A percentile compares a stretch with the other conserved stretches of the same genome.
phyloP scores from a whole-genome alignment of 2,329 filamentous ascomycete genomes.

The Cladosporium cucumerinum region DNA sequence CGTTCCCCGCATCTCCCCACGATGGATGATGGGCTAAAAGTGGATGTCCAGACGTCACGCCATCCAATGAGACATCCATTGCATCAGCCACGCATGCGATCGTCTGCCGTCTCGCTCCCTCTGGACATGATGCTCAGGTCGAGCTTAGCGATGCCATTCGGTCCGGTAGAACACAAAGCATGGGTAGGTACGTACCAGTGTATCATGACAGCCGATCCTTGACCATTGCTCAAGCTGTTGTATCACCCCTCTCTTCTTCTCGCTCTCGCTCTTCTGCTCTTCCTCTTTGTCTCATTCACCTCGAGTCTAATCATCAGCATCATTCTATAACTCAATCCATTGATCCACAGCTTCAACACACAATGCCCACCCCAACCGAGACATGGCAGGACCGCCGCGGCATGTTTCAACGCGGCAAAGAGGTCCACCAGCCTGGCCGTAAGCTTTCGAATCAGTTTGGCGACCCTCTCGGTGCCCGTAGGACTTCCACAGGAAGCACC shows the following conservation, averaged over 20 bases:
- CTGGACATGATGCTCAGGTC: neutral
- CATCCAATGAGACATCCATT: neutral
- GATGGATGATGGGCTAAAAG: neutral
- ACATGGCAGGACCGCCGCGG: constrained; percentile 33
- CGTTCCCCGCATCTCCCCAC: constrained; percentile 9
- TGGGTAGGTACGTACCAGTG: constrained; percentile 3
- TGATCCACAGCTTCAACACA: neutral
- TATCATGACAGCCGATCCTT: constrained; percentile 4
- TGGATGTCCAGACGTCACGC: constrained; percentile 3
- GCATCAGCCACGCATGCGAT: constrained; percentile 7
- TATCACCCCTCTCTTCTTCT: neutral
- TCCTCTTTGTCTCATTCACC: neutral
- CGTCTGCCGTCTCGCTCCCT: neutral
- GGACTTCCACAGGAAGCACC: constrained; percentile 9
- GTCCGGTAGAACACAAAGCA: neutral
- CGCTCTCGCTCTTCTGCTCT: neutral
- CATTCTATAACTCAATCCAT: neutral
- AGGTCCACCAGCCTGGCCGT: constrained; percentile 30
- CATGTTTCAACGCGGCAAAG: constrained; percentile 34
- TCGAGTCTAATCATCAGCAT: neutral
- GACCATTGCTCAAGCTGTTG: constrained; percentile 10
- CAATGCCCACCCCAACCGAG: constrained; percentile 10
- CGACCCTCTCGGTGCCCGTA: constrained; percentile 4
- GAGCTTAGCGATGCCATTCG: constrained; percentile 1
- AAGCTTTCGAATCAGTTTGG: constrained; percentile 19